Conservation (phyloP, 768 basidiomycete genomes). For the Myochromella boudieri region DNA sequence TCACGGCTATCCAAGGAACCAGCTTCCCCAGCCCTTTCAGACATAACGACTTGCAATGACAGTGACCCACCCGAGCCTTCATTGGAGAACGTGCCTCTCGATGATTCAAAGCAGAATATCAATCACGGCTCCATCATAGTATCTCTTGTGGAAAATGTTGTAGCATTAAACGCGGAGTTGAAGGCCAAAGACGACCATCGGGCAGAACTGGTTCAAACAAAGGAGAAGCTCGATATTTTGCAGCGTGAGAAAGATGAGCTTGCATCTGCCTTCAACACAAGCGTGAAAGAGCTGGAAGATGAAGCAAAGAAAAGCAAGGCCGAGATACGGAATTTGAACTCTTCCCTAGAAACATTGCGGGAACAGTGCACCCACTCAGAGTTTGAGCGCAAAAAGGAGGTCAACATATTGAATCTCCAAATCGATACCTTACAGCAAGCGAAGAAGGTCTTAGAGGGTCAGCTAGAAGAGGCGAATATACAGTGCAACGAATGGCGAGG, state of each 20-base stretch:
- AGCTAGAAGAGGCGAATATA: not conserved
- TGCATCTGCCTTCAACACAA: not conserved
- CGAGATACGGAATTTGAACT: not conserved
- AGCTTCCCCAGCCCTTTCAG: not conserved
- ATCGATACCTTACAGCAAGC: not conserved
- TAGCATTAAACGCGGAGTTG: not conserved
- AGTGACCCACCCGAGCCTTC: not conserved
- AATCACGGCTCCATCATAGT: not conserved
- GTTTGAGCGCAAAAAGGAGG: not conserved
- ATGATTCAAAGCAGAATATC: not conserved
- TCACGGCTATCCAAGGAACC: slow-evolving; percentile 2
- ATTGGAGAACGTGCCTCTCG: no score
- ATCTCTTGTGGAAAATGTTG: slow-evolving; percentile 2
- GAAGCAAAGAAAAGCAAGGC: not conserved
- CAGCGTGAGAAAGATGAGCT: slow-evolving; percentile 3
- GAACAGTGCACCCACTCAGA: not conserved
- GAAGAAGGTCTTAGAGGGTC: not conserved
- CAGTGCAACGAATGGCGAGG: slow-evolving; percentile 9
- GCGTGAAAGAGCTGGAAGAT: not conserved
- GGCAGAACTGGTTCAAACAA: not conserved
- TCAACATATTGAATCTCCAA: not conserved
- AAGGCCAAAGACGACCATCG: not conserved
- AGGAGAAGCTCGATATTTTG: not conserved
- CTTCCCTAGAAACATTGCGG: not conserved
- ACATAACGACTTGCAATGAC: slow-evolving; percentile 1